phyloP scores from a whole-genome alignment of 192 early-diverging fungal species.

The Pecoramyces ruminantium region DNA sequence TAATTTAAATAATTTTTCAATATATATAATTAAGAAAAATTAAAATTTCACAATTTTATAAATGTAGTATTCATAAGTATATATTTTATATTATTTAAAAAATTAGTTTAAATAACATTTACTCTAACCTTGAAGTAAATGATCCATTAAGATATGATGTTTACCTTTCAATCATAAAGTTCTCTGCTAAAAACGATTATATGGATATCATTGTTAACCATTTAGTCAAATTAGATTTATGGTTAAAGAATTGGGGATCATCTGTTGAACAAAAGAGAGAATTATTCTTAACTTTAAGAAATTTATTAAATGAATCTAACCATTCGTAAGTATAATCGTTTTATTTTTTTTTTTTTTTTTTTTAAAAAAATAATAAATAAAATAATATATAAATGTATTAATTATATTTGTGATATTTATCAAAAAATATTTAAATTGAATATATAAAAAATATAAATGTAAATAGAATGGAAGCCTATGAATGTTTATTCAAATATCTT shows the following conservation, averaged over 20 bases:
- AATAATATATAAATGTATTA: too few species aligned
- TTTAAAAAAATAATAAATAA: too few species aligned
- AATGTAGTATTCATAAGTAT: too few species aligned
- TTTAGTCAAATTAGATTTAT: background rate
- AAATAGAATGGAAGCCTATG: background rate
- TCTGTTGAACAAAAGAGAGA: background rate
- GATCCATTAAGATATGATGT: background rate
- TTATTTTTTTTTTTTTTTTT: too few species aligned
- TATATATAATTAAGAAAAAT: too few species aligned
- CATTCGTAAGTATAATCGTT: background rate
- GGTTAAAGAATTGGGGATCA: background rate
- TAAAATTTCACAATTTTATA: too few species aligned
- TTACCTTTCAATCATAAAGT: background rate
- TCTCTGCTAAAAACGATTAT: background rate
- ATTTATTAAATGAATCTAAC: background rate
- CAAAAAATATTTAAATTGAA: too few species aligned
- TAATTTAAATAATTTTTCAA: too few species aligned
- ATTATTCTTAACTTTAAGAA: background rate
- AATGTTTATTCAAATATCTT: background rate
- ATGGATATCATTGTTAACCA: background rate
- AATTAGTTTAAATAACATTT: background rate
- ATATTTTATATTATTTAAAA: too few species aligned
- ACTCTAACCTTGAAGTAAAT: background rate
- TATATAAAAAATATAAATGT: background rate
- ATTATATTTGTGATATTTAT: too few species aligned